phyloP scores from a whole-genome alignment of 208 protist species.

The Crithidia expoeki region DNA sequence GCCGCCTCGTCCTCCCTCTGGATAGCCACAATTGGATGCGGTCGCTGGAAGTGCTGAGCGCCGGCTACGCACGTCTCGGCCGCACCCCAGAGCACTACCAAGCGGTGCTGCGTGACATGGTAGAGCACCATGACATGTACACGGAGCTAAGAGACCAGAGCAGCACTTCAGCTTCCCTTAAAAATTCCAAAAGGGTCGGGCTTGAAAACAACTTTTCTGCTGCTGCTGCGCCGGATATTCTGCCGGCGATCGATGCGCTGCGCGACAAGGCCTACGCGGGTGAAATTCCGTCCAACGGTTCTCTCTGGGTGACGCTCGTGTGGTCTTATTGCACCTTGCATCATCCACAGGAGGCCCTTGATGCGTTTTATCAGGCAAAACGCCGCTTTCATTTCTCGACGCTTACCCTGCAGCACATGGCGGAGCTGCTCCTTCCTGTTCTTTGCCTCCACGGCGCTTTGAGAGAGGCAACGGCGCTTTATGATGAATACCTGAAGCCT shows the following conservation, averaged over 20 bases:
- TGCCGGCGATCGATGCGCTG: slow-evolving; percentile 49
- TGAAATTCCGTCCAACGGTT: slow-evolving; percentile 55
- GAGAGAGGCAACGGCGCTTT: slow-evolving; percentile 44
- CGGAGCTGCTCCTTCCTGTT: slow-evolving; percentile 59
- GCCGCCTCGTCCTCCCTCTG: slow-evolving; percentile 83
- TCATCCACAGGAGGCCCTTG: slow-evolving; percentile 47
- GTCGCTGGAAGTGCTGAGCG: slow-evolving; percentile 78
- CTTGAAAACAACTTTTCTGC: neutral
- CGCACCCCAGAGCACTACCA: slow-evolving; percentile 78
- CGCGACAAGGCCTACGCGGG: slow-evolving; percentile 74
- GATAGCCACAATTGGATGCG: slow-evolving; percentile 80
- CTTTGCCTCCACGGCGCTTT: slow-evolving; percentile 54
- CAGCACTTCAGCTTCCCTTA: too few species aligned
- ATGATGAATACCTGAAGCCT: slow-evolving; percentile 38
- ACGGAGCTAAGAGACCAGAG: slow-evolving; percentile 3
- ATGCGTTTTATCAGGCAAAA: slow-evolving; percentile 57
- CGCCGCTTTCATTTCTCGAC: slow-evolving; percentile 52
- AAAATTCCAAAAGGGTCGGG: too few species aligned
- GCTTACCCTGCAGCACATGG: slow-evolving; percentile 72
- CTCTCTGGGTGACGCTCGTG: slow-evolving; percentile 78
- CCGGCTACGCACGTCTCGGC: slow-evolving; percentile 71
- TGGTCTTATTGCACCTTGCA: slow-evolving; percentile 73
- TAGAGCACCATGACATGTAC: slow-evolving; percentile 36
- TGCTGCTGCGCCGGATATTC: slow-evolving; percentile 2
- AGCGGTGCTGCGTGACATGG: slow-evolving; percentile 68